Evolutionary conservation across 2,329 filamentous ascomycete species (phyloP).

Genomic region (Ciborinia camelliae): DNA sequence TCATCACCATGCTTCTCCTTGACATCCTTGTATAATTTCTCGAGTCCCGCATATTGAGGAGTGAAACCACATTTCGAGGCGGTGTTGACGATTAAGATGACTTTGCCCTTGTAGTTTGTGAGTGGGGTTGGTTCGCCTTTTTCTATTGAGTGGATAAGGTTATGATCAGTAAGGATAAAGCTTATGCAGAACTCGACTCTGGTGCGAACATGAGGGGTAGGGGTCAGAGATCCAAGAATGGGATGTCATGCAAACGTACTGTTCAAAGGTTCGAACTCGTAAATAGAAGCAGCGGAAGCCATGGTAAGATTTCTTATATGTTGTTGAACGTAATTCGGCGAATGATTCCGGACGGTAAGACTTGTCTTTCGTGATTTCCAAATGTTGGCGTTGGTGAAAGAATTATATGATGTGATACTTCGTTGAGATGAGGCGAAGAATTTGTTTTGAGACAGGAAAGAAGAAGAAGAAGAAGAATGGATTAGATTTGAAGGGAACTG

Average conservation of each 20-base stretch:
- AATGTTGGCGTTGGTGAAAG: background rate
- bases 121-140: constrained; percentile 71
- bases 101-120: constrained; percentile 76
- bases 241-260: constrained; percentile 51
- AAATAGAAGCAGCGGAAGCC: constrained; percentile 69
- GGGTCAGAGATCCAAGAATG: background rate
- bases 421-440: constrained; percentile 2
- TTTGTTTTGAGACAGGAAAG: background rate
- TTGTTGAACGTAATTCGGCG: constrained; percentile 2
- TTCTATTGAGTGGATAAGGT: constrained; percentile 48
- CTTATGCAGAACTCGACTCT: constrained; percentile 5
- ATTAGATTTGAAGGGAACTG: background rate
- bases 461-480: background rate
- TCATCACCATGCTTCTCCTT: constrained; percentile 60
- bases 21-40: constrained; percentile 81
- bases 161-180: constrained; percentile 18
- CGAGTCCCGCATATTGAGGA: constrained; percentile 86
- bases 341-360: background rate
- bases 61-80: constrained; percentile 99
- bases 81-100: constrained; percentile 94
- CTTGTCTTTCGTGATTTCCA: constrained; percentile 10
- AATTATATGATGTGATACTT: background rate
- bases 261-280: constrained; percentile 80
- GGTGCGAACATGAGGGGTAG: background rate
- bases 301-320: constrained; percentile 41